Evolutionary conservation across 116 monocot genomes (phyloP), one percentile per base, ranked within the genome.

Genomic region (Dioscorea cayenensis): DNA sequence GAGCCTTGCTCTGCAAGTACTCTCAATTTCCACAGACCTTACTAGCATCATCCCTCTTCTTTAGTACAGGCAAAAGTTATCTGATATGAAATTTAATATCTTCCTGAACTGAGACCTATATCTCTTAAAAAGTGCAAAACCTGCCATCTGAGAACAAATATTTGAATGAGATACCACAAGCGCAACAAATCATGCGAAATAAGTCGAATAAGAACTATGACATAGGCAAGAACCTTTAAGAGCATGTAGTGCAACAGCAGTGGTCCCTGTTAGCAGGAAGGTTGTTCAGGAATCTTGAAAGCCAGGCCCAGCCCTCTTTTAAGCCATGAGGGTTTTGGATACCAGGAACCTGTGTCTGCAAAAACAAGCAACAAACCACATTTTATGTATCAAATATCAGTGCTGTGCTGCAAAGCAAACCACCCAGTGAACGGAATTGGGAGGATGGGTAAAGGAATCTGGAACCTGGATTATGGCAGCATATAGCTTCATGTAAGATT

Each of bases 251-350:
- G 94, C 97, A 67, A 77, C 55, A 7, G 91, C 90, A 37, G 88
- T 85, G 49, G 81, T 68, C 71, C 71, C 77, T 76, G 55, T 77
- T 84, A 28, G 85, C 81, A 38, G 94, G 97, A 10, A 93, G 80
- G 58, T 64, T 23, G 64, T 97, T 93, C 4, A 94, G 76, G 72
- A 90, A 90, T 79, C 79, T 86, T 4, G 97, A 94, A 77, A 97
- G 79, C 97, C 97, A 97, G 58, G 78, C 76, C 97, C 97, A 97
- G 58, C 97, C 97, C 74, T 94, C 86, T 59, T 82, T 79, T 68
- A 97, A 68, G 19, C 94, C 94, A 76, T 88, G 80, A 38, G 87
- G 89, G 75, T 95, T 87, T 71, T 65, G 74, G 14, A 89, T 36
- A 59, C 80, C 87, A 22, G 71, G 70, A 37, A 81, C 83, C 60